These are phyloP conservation scores for Neofusicoccum laricinum DNA, from an alignment of 2,329 filamentous ascomycete species.

Conservation along the genomic window DNA sequence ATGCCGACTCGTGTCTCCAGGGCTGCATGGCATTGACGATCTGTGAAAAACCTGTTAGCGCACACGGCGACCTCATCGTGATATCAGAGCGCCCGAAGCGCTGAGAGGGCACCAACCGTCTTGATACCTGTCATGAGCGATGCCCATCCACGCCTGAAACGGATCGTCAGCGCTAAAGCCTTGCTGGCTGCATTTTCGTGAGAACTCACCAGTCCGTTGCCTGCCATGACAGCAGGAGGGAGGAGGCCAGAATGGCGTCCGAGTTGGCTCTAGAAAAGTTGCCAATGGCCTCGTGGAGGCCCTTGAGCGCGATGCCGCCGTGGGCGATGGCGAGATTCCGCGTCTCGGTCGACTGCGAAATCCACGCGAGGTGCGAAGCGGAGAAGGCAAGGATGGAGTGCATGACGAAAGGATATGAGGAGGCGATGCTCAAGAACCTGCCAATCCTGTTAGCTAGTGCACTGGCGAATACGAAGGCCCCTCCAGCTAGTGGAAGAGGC, in stretches of 20 bases:
- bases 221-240: conserved; percentile 92
- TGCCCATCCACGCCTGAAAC: conserved; percentile 78
- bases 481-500: conserved; percentile 21
- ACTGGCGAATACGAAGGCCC: conserved; percentile 27
- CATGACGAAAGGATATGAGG: conserved; percentile 86
- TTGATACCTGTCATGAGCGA: conserved; percentile 89
- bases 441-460: conserved; percentile 28
- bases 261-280: conserved; percentile 82
- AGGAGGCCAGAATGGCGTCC: conserved; percentile 87
- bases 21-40: conserved; percentile 87
- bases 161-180: conserved; percentile 21
- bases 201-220: conserved; percentile 82
- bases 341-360: conserved; percentile 80
- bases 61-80: background rate
- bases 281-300: conserved; percentile 82
- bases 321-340: conserved; percentile 88
- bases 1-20: conserved; percentile 87
- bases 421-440: conserved; percentile 78
- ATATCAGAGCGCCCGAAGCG: background rate
- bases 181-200: background rate
- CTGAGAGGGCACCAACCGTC: conserved; percentile 58
- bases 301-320: conserved; percentile 78
- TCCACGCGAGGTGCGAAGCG: conserved; percentile 89
- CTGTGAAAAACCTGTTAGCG: conserved; percentile 41
- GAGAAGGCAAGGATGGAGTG: conserved; percentile 88